Evolutionary conservation across 2,329 filamentous ascomycete species (phyloP), one percentile per base, ranked within the genome.

Genomic region (Hymenoscyphus fraxineus): DNA sequence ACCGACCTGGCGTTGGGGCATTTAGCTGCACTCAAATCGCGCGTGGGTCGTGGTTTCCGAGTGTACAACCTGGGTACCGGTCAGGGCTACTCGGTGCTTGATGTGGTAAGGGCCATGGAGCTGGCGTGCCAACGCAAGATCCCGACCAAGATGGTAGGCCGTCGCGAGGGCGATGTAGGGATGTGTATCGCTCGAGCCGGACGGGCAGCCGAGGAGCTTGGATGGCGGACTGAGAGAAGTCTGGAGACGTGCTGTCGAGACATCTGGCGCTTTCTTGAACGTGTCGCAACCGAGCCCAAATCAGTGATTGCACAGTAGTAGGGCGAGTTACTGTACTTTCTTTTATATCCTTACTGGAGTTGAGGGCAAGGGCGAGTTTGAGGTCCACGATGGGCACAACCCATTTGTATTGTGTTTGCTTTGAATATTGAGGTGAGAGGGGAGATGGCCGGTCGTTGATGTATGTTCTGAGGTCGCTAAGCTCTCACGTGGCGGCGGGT

Each of bases 1-100:
- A 83, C 82, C 16, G 87, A 89, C 73, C 80, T 90, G 56, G 86
- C 86, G 6, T 79, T 83, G 54, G 87, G 85, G 4, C 87, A 90
- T 74, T 81, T 88, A 44, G 85, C 86, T 6, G 87, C 87, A 1
- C 77, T 77, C 64, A 79, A 64, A 64, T 77, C 76, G n/a, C 63
- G 68, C 7, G 51, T 66, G 51, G 65, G 64, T n/a, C 60, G 54
- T 72, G 77, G 73, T 0, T 81, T 79, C 69, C 76, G 78, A 40
- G 77, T 78, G 3, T 82, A 79, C 68, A 82, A 81, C 65, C 73
- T 82, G 5, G 80, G 80, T 3, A 79, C 77, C 6, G 80, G 80
- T n/a, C 77, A 73, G 39, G 80, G 80, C 4, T 77, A 78, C 9
- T 80, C 80, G 0, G 80, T 82, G 1, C 71, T 77, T 15, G 79